Evolutionary conservation across 768 basidiomycete genomes (phyloP), one percentile per base, ranked within the genome.

Genomic region (Polyporus arcularius): DNA sequence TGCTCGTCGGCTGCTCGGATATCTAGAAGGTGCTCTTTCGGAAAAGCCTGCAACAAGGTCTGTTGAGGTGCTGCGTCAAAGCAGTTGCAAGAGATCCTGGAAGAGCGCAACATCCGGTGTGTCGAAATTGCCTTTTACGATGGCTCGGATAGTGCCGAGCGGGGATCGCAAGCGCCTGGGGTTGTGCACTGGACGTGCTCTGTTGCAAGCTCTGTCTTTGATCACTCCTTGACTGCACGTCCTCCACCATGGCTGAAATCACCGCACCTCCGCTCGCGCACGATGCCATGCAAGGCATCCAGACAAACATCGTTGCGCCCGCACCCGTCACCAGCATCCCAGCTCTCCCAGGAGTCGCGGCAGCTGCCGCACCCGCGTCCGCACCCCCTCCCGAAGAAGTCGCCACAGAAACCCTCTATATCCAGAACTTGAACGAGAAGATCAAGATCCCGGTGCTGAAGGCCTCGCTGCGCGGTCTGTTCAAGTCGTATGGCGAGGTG

Each of bases 341-440:
- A 14, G 32, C 70, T 12, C 48, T 70, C 49, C 51, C 62, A 3
- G 65, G 49, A 30, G 35, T 60, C 28, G 56, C 42, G 6, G 54
- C 70, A 3, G 57, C 53, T 8, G 62, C 70, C 14, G 64, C 68
- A 3, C 68, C 61, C 4, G 46, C 53, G 1, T 42, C 62, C 0
- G 60, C 67, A 41, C 55, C 66, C 7, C 55, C 70, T 3, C 58
- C 67, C 41, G 69, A 74, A 16, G 85, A 88, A 67, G 55, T 76
- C 64, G 78, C 79, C 53, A 87, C 89, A 53, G 95, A 97, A 74
- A 97, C 95, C 4, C 81, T 97, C 28, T 98, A 98, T 72, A 90
- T 98, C 70, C 94, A 96, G 77, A 98, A 98, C 76, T 76, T 98
- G 67, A 97, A 98, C 71, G 95, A 98, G 78, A 94, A 90, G 79